Percentiles rank a stretch among this genome's conserved stretches.
Evolutionary conservation across 2,329 filamentous ascomycete genomes (phyloP).

Genomic region (Fusarium beomiforme): DNA sequence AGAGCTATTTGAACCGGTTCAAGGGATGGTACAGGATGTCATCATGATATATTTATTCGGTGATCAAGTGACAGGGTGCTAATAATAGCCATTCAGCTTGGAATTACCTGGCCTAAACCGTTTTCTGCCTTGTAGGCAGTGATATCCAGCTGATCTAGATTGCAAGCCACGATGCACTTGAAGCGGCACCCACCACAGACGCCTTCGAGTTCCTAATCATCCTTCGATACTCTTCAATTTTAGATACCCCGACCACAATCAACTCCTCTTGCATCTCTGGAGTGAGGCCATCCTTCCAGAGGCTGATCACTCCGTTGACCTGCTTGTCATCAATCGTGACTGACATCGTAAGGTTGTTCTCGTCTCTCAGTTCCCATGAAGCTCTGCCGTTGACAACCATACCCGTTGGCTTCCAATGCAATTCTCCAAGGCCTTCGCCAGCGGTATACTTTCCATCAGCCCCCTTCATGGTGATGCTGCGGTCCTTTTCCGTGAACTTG

Average conservation of each 20-base stretch:
- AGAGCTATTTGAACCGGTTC: background rate
- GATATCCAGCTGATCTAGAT: background rate
- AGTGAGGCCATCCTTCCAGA: background rate
- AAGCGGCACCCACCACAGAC: background rate
- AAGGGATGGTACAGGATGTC: background rate
- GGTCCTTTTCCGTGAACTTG: background rate
- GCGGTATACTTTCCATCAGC: background rate
- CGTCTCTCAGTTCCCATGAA: background rate
- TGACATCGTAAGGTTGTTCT: background rate
- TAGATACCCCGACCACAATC: background rate
- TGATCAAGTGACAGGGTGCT: background rate
- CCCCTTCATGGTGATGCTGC: background rate
- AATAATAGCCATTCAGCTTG: fast-evolving
- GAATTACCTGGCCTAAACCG: no score
- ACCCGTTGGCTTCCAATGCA: background rate
- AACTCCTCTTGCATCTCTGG: background rate
- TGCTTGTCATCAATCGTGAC: background rate
- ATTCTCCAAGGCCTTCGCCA: background rate
- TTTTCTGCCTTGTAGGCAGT: no score
- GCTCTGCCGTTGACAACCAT: background rate
- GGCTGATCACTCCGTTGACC: background rate
- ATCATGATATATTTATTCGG: background rate
- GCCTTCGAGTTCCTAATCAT: background rate
- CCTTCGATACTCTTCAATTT: background rate
- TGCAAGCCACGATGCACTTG: background rate